Conservation (phyloP, 2,329 filamentous ascomycete species). For the Dryadomyces sulphureus region DNA sequence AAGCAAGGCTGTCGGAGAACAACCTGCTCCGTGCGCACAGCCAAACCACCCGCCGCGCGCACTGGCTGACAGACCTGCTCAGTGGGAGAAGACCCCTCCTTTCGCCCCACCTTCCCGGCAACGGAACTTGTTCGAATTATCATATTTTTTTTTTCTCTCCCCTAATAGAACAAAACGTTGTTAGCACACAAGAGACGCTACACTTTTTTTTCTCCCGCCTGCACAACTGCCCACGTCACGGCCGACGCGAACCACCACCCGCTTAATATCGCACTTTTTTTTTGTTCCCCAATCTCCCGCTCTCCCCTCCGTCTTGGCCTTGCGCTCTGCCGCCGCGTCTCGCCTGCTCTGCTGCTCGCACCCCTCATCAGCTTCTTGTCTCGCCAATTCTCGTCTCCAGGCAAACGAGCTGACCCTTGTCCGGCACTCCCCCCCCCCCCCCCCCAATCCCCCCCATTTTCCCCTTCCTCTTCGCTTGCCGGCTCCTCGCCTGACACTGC, state of each 20-base stretch:
- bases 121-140: conserved; percentile 3
- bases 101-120: conserved; percentile 12
- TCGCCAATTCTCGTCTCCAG: neutral
- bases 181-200: conserved; percentile 1
- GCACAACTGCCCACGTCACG: neutral
- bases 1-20: conserved; percentile 6
- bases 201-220: neutral
- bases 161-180: neutral
- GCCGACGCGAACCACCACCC: neutral
- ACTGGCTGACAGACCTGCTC: neutral
- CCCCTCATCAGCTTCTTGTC: neutral
- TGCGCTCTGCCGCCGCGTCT: neutral
- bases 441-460: too few relatives aligned
- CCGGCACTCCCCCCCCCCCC: neutral
- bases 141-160: conserved; percentile 1
- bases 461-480: neutral
- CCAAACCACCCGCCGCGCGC: neutral
- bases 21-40: neutral
- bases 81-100: conserved; percentile 2
- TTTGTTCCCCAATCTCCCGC: neutral
- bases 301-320: neutral
- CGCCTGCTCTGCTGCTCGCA: neutral
- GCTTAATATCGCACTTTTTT: neutral
- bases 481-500: neutral
- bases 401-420: too few relatives aligned